Conservation (phyloP, 305 asterid genomes). For the Solanum chacoense region DNA sequence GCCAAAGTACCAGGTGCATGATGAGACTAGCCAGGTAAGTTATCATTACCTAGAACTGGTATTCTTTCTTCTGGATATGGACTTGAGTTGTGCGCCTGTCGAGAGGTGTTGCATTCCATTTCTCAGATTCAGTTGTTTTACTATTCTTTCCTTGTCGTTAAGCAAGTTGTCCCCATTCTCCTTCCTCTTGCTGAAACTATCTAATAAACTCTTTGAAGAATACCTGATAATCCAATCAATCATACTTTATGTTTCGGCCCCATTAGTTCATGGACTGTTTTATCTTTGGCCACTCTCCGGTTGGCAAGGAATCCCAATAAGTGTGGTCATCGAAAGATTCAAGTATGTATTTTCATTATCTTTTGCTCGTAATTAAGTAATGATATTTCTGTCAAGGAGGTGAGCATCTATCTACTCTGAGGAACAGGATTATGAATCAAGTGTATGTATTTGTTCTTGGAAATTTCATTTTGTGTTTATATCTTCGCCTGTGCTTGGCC, state of each 20-base stretch:
- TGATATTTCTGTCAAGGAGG: conserved; percentile 7
- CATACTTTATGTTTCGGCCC: neutral
- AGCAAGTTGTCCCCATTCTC: conserved; percentile 3
- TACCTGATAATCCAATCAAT: neutral
- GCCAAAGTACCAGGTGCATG: conserved; percentile 97
- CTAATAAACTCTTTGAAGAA: neutral
- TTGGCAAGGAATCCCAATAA: conserved; percentile 67
- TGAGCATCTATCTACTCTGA: neutral
- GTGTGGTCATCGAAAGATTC: conserved; percentile 60
- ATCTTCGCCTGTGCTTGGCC: neutral
- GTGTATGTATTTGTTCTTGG: neutral
- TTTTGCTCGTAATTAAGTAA: conserved; percentile 38
- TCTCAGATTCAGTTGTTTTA: conserved; percentile 28
- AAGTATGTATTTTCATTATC: conserved; percentile 57
- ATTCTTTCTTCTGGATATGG: conserved; percentile 26
- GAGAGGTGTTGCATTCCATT: conserved; percentile 23
- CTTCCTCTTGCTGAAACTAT: neutral
- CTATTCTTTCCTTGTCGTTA: conserved; percentile 22
- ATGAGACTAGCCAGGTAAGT: conserved; percentile 99
- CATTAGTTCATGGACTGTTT: conserved; percentile 26
- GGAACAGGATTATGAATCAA: neutral
- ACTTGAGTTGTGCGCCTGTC: conserved; percentile 37
- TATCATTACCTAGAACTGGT: conserved; percentile 24
- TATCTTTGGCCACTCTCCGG: conserved; percentile 42
- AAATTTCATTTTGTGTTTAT: neutral